Evolutionary conservation across 2,329 filamentous ascomycete species (phyloP), one percentile per base, ranked within the genome.

Genomic region (Emericellopsis atlantica): DNA sequence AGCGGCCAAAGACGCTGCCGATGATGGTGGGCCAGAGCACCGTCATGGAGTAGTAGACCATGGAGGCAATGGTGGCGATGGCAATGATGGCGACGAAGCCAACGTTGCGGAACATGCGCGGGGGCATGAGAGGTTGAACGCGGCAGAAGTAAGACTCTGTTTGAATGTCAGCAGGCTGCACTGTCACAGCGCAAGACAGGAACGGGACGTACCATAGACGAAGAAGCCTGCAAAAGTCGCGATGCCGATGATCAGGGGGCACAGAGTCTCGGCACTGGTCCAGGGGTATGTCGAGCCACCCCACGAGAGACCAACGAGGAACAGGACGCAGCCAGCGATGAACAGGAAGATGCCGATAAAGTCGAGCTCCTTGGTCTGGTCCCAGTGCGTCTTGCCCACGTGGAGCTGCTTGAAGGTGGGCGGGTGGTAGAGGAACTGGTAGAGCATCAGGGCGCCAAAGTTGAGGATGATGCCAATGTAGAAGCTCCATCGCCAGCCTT

Each of bases 401-500:
- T 68, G 63, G 15, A 67, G 58, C 51, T 64, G 61, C 16, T 57
- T 49, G 49, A 61, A 69, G 7, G 58, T 61, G 0, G 69, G 67
- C 21, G 66, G 69, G 45, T 63, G 61, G 51, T 71, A 72, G 42
- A 66, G 63, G 45, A 67, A 55, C 29, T 54, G 53, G 43, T 62
- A 69, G 6, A 68, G 55, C 2, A 57, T 48, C 2, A 65, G 47
- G 10, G 61, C 54, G 18, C 66, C 43, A n/a, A 54, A 56, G 31
- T 56, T 59, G 42, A 66, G 54, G 40, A 69, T 65, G 46, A 66
- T 64, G 42, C 62, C 63, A 4, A 73, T 48, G 46, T 67, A 71
- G 50, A 67, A 74, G 42, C 54, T 61, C 65, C 67, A 70, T 33
- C 70, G 57, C 69, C 69, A 74, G 15, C 56, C 52, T 4, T 58